Conservation (phyloP, 2,329 filamentous ascomycete species). For the Trichoderma sp. region DNA sequence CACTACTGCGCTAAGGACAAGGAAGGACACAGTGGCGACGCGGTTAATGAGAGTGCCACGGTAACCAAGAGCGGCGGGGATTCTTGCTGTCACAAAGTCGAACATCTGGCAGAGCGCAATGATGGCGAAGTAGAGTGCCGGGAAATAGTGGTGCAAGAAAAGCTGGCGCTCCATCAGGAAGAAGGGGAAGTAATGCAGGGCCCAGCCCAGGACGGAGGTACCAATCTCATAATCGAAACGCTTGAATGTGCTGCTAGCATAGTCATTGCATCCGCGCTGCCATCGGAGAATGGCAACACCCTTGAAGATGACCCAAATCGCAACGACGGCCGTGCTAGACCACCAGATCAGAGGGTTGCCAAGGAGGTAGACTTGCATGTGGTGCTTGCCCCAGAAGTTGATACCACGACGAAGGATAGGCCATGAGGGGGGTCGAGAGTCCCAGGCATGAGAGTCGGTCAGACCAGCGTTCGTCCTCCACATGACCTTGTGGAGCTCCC, state of each 20-base stretch:
- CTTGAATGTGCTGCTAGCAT: conserved; percentile 79
- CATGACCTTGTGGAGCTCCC: conserved; percentile 97
- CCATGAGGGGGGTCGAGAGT: conserved; percentile 92
- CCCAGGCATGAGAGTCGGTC: conserved; percentile 96
- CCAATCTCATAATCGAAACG: conserved; percentile 98
- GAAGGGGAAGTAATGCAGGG: conserved; percentile 98
- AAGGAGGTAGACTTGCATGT: conserved; percentile 94
- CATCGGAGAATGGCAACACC: conserved; percentile 82
- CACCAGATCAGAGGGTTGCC: conserved; percentile 97
- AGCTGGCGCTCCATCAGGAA: conserved; percentile 97
- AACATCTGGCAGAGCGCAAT: conserved; percentile 85
- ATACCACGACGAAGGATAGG: conserved; percentile 89
- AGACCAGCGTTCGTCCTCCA: conserved; percentile 97
- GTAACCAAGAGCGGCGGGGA: conserved; percentile 65
- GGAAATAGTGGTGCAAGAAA: conserved; percentile 98
- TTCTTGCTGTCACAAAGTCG: conserved; percentile 77
- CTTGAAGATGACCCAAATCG: conserved; percentile 79
- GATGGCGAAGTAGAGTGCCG: conserved; percentile 91
- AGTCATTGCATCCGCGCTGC: conserved; percentile 91
- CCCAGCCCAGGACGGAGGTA: conserved; percentile 87
- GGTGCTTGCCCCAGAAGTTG: conserved; percentile 97
- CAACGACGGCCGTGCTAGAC: conserved; percentile 75
- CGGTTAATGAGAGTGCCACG: conserved; percentile 70
- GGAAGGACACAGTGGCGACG: conserved; percentile 68
- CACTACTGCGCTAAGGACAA: conserved; percentile 69